A percentile compares a stretch with the other conserved stretches of the same genome.
Evolutionary conservation across 352 stramenopile species (phyloP).

Genomic region (Achlya hypogyna): DNA sequence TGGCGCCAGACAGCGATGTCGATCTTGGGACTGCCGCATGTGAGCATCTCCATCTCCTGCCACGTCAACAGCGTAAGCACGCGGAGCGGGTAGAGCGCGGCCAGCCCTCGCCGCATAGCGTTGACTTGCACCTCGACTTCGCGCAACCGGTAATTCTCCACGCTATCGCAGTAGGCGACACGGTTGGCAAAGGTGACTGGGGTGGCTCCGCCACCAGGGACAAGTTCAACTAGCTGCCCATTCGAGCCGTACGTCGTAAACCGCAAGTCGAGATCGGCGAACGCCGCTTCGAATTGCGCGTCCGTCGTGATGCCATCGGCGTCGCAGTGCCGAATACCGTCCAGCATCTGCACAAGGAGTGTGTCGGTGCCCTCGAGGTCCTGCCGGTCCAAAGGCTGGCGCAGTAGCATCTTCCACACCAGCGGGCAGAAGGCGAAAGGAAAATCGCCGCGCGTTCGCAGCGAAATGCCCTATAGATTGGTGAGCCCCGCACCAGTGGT

Average conservation of each 20-base stretch:
- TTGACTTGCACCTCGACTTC: constrained; percentile 62
- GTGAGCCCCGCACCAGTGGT: not conserved
- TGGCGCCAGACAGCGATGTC: constrained; percentile 81
- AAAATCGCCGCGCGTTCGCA: constrained; percentile 88
- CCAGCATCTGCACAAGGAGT: constrained; percentile 85
- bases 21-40: constrained; percentile 86
- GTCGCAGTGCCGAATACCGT: constrained; percentile 78
- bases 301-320: constrained; percentile 66
- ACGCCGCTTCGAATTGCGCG: constrained; percentile 70
- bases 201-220: constrained; percentile 50
- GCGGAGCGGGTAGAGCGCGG: constrained; percentile 76
- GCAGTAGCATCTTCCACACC: constrained; percentile 90
- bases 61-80: constrained; percentile 83
- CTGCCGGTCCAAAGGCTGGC: constrained; percentile 54
- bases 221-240: constrained; percentile 71
- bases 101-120: constrained; percentile 72
- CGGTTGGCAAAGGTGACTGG: constrained; percentile 81
- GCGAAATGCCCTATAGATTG: constrained; percentile 62
- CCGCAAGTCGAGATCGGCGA: constrained; percentile 54
- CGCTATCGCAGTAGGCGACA: constrained; percentile 70
- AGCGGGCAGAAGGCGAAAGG: constrained; percentile 87
- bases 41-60: constrained; percentile 87
- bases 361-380: constrained; percentile 87
- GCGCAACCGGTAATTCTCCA: constrained; percentile 68
- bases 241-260: constrained; percentile 82